Evolutionary conservation across 2,329 filamentous ascomycete genomes (phyloP).

Genomic region (Trichocomaceae sp.): DNA sequence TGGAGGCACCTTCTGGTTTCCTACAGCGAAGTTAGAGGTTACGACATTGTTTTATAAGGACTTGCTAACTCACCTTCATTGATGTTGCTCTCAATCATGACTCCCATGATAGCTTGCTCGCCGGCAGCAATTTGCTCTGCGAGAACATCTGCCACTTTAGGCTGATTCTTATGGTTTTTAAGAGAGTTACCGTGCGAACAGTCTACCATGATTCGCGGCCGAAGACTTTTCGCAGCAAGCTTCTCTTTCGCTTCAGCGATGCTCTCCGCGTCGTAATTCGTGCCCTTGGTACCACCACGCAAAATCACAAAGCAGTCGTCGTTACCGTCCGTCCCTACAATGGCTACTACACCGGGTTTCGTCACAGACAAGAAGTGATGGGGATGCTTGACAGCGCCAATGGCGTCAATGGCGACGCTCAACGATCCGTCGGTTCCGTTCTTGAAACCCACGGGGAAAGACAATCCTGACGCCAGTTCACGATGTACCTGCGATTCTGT

Average conservation of each 20-base stretch:
- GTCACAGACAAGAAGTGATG: conserved; percentile 98
- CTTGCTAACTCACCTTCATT: conserved; percentile 62
- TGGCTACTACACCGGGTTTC: conserved; percentile 90
- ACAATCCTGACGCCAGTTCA: conserved; percentile 86
- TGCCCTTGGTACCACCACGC: conserved; percentile 83
- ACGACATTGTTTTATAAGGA: not conserved
- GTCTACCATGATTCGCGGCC: conserved; percentile 85
- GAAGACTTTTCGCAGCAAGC: conserved; percentile 65
- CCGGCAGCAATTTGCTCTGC: conserved; percentile 80
- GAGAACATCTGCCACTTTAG: conserved; percentile 75
- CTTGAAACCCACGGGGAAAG: conserved; percentile 98
- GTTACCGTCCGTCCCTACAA: conserved; percentile 90
- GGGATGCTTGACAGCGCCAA: conserved; percentile 82
- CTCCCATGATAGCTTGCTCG: conserved; percentile 83
- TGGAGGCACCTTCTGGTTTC: conserved; percentile 82
- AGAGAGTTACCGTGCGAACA: conserved; percentile 94
- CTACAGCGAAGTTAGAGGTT: conserved; percentile 20
- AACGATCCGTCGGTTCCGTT: conserved; percentile 94
- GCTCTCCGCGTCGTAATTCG: conserved; percentile 84
- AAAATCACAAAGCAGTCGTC: conserved; percentile 97
- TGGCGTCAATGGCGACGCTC: conserved; percentile 87
- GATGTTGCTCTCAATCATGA: conserved; percentile 99
- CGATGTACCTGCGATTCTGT: conserved; percentile 95
- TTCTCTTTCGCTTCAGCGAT: conserved; percentile 77
- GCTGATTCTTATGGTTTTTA: conserved; percentile 97